Conservation (phyloP, 2,329 filamentous ascomycete genomes). For the Penicillium sp. region DNA sequence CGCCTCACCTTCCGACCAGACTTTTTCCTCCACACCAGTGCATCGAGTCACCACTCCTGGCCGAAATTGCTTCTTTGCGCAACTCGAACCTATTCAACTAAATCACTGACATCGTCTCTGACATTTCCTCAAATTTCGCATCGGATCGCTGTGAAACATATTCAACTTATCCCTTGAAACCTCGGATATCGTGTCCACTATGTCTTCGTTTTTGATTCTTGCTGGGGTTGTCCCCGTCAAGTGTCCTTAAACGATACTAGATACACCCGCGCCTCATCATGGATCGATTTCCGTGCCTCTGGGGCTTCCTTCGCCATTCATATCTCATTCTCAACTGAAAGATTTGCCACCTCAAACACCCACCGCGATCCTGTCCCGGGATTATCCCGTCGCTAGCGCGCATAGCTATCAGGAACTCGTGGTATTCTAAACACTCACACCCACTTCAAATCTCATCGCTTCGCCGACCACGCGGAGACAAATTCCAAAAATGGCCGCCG, state of each 20-base stretch:
- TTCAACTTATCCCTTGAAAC: conserved; percentile 3
- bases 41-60: not conserved
- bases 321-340: conserved; percentile 11
- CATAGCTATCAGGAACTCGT: conserved; percentile 1
- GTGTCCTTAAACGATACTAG: conserved; percentile 25
- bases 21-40: conserved; percentile 4
- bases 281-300: conserved; percentile 25
- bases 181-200: conserved; percentile 11
- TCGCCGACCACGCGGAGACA: conserved; percentile 4
- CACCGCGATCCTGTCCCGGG: conserved; percentile 2
- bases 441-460: not conserved
- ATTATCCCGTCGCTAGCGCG: conserved; percentile 1
- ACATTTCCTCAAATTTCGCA: too few species aligned
- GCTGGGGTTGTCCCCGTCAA: conserved; percentile 23
- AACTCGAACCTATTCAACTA: too few species aligned
- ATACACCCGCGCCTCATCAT: conserved; percentile 25
- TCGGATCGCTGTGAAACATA: conserved; percentile 2
- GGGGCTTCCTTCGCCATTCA: conserved; percentile 31
- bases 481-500: conserved; percentile 24
- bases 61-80: too few species aligned
- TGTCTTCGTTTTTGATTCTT: conserved; percentile 23
- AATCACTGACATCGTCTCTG: too few species aligned
- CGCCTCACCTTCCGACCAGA: not conserved
- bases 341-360: not conserved
- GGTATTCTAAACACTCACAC: conserved; percentile 1